Conservation (phyloP, 306 rosid species). For the Corylus avellana region DNA sequence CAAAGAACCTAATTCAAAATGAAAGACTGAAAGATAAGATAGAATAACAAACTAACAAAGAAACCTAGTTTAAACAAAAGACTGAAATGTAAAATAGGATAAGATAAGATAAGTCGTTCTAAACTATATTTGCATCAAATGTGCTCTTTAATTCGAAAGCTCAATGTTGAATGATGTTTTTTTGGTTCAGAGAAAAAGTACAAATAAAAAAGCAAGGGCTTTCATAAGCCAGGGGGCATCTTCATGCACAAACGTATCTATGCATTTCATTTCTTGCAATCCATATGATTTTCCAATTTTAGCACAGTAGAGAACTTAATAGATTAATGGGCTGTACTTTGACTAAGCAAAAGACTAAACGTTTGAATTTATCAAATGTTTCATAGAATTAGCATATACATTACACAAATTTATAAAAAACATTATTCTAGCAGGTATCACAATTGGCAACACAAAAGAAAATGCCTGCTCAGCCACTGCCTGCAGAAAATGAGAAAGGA, state of each 20-base stretch:
- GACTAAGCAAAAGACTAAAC: constrained; percentile 17
- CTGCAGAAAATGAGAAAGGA: not conserved
- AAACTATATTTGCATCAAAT: too few species aligned
- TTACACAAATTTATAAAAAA: not conserved
- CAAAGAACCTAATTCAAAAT: too few species aligned
- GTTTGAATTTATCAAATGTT: not conserved
- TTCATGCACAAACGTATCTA: not conserved
- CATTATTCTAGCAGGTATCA: not conserved
- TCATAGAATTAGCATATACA: not conserved
- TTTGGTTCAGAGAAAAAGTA: not conserved
- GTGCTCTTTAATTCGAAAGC: not conserved
- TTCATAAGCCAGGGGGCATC: not conserved
- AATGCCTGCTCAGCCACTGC: not conserved
- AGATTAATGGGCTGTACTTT: not conserved
- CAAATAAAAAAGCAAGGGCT: not conserved
- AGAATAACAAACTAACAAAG: too few species aligned
- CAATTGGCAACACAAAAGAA: not conserved
- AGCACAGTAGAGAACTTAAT: not conserved
- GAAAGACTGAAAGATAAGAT: too few species aligned
- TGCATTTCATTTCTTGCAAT: not conserved
- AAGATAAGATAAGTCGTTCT: too few species aligned
- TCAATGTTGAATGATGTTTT: not conserved
- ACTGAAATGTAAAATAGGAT: too few species aligned
- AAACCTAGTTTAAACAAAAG: too few species aligned
- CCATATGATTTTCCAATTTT: not conserved